Evolutionary conservation across 148 eudicot genomes (phyloP).

Genomic region (Mesembryanthemum crystallinum): DNA sequence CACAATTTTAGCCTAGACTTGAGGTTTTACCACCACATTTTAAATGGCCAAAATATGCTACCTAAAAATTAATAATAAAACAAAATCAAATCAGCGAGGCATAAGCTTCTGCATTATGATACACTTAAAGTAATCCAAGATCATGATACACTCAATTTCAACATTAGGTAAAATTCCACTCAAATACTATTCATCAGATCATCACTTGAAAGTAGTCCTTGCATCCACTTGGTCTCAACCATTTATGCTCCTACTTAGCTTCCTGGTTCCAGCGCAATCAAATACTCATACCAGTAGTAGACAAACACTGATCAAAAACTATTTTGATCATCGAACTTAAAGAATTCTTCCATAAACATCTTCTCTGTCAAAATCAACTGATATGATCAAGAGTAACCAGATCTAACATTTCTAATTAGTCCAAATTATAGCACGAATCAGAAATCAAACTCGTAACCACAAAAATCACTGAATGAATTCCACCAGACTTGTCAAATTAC

Average conservation of each 20-base stretch:
- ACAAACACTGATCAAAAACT: not conserved
- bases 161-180: not conserved
- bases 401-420: not conserved
- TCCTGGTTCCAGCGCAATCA: too few relatives aligned
- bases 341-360: not conserved
- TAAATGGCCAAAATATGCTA: too few relatives aligned
- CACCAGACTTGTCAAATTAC: conserved; percentile 1
- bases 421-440: not conserved
- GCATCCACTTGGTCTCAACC: too few relatives aligned
- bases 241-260: too few relatives aligned
- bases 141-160: not conserved
- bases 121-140: too few relatives aligned
- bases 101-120: too few relatives aligned
- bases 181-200: not conserved
- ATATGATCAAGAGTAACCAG: not conserved
- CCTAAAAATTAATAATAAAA: too few relatives aligned
- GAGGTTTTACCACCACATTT: too few relatives aligned
- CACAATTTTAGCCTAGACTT: too few relatives aligned
- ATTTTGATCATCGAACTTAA: not conserved
- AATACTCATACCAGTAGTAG: not conserved
- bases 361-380: not conserved
- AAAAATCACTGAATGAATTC: not conserved
- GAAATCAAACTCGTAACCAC: not conserved
- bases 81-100: too few relatives aligned
- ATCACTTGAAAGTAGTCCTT: too few relatives aligned